Evolutionary conservation across 2,329 filamentous ascomycete genomes (phyloP), one percentile per base, ranked within the genome.

Genomic region (Orbilia oligospora): DNA sequence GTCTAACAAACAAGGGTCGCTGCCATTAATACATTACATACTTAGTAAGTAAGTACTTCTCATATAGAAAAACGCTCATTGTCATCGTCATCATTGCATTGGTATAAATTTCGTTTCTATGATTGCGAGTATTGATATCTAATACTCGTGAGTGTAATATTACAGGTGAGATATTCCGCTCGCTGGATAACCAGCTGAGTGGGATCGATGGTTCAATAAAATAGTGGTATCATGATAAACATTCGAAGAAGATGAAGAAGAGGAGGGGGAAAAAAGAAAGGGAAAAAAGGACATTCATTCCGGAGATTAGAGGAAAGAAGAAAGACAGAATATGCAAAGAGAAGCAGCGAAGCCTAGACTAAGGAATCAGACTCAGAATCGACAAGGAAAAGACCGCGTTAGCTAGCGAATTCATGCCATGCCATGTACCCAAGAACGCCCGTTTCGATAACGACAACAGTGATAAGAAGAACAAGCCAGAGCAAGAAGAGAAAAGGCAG

Each of bases 381-480:
- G 30, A 73, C 16, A 38, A 24, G 3, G 27, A 38, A 9, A 41
- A 18, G 20, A 64, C 58, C 22, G 61, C 38, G 9, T 33, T 48
- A 63, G 22, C 33, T 38, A 63, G 24, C 24, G 24, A 68, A 49
- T 63, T 64, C 71, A 68, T 46, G 20, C 71, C 71, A 75, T 75
- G 53, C 71, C 71, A 75, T 75, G 53, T 55, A 64, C 64, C 71
- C n/a, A 41, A 22, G 53, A 75, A 75, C 71, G 71, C 71, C 70
- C 48, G 56, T 41, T 20, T 49, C n/a, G 14, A 61, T 67, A 67
- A 71, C 41, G 20, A 36, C n/a, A 61, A 51, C 30, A 46, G 18
- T 8, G 22, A 30, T 8, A 51, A 51, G 5, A 24, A 24, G 48
- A 51, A 51, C 18, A 24, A 24, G 48, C 9, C 36, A 27, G 44